Percentiles rank a stretch among this genome's conserved stretches.
Conservation (phyloP, 768 basidiomycete species). For the Phaffia australis region DNA sequence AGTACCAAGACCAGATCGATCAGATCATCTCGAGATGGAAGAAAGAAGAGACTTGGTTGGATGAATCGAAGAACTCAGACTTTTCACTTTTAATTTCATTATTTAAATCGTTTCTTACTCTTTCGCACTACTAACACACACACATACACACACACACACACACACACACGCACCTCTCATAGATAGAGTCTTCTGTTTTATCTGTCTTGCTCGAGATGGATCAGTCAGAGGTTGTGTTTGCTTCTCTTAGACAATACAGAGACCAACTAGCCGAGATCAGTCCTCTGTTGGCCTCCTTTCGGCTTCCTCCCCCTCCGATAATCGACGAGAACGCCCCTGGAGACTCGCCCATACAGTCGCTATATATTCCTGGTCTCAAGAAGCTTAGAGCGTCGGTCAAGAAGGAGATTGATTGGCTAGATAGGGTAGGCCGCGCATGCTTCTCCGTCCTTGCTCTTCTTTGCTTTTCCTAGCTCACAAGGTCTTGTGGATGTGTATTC, state of each 20-base stretch:
- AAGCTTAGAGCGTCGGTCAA: constrained; percentile 42
- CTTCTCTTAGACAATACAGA: not conserved
- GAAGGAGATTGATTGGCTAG: constrained; percentile 42
- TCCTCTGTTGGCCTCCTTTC: not conserved
- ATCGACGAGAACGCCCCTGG: constrained; percentile 12
- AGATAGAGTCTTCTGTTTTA: too few relatives aligned
- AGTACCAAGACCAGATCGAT: too few relatives aligned
- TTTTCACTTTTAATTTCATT: too few relatives aligned
- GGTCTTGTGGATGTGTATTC: not conserved
- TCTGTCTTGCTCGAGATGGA: too few relatives aligned
- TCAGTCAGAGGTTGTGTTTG: too few relatives aligned
- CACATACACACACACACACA: too few relatives aligned
- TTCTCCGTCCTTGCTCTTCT: not conserved
- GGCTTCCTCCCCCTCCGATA: constrained; percentile 11
- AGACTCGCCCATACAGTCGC: not conserved
- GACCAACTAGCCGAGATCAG: not conserved
- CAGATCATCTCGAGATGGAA: too few relatives aligned
- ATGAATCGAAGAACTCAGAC: too few relatives aligned
- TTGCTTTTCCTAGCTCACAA: constrained; percentile 14
- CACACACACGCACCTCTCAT: too few relatives aligned
- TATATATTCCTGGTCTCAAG: constrained; percentile 40
- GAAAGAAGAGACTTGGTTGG: too few relatives aligned
- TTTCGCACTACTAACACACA: too few relatives aligned
- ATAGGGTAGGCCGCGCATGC: constrained; percentile 37
- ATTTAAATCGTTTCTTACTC: too few relatives aligned